These are phyloP conservation scores for Fusarium sp. DNA, from an alignment of 2,329 filamentous ascomycete species.

Conservation along the genomic window DNA sequence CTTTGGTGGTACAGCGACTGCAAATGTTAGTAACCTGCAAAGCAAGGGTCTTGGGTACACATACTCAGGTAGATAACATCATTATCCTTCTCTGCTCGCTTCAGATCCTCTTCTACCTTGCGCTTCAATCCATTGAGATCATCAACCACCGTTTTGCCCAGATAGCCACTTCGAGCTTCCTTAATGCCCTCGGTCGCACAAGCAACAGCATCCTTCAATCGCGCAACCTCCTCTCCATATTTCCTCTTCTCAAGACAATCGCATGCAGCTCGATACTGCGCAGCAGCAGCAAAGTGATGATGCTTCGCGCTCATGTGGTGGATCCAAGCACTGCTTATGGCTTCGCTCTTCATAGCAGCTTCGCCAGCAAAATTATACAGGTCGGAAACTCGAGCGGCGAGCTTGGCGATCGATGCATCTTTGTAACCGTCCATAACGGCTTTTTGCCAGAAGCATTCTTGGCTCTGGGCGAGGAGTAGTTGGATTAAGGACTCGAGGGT, in stretches of 20 bases:
- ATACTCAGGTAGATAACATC: constrained; percentile 90
- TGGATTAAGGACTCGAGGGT: constrained; percentile 87
- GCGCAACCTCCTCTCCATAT: constrained; percentile 94
- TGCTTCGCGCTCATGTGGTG: constrained; percentile 98
- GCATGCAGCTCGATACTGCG: constrained; percentile 90
- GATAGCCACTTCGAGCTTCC: constrained; percentile 77
- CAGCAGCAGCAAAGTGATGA: constrained; percentile 95
- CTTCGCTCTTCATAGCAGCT: constrained; percentile 87
- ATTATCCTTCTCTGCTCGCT: constrained; percentile 94
- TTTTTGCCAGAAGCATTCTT: constrained; percentile 99
- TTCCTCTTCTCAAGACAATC: constrained; percentile 93
- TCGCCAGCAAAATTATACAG: constrained; percentile 88
- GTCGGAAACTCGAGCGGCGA: constrained; percentile 90
- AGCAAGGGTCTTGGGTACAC: constrained; percentile 38
- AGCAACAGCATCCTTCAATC: constrained; percentile 82
- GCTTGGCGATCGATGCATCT: constrained; percentile 89
- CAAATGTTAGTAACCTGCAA: constrained; percentile 48
- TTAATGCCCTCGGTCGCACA: constrained; percentile 90
- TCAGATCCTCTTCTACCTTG: constrained; percentile 86
- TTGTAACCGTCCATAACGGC: constrained; percentile 94
- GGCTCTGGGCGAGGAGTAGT: constrained; percentile 89
- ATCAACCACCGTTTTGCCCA: constrained; percentile 83
- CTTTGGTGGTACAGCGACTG: constrained; percentile 84
- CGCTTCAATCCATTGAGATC: constrained; percentile 87
- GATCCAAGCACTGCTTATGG: constrained; percentile 94